phyloP scores from a whole-genome alignment of 371 early-diverging fungal genomes.

The Lichtheimia ornata region DNA sequence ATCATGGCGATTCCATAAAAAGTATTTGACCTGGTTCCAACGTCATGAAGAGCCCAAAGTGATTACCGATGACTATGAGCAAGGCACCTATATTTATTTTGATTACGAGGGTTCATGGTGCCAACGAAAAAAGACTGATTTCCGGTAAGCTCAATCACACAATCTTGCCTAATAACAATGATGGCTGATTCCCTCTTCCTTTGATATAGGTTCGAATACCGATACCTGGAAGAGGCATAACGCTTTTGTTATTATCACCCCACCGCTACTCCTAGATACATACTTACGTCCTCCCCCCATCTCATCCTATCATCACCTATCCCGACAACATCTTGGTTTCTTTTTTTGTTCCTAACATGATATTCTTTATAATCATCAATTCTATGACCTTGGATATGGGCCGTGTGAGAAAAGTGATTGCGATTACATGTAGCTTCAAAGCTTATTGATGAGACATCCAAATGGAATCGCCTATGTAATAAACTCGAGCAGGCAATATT shows the following conservation, averaged over 20 bases:
- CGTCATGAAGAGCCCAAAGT: conserved; percentile 96
- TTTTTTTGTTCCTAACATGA: too few relatives aligned
- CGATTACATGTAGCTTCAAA: too few relatives aligned
- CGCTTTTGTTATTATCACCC: neutral
- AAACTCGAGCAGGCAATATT: too few relatives aligned
- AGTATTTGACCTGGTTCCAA: conserved; percentile 99
- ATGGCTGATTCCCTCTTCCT: neutral
- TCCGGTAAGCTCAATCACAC: conserved; percentile 55
- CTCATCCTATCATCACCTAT: too few relatives aligned
- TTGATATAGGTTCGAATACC: conserved; percentile 78
- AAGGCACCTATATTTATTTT: conserved; percentile 98
- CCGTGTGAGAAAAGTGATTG: too few relatives aligned
- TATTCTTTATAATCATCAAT: too few relatives aligned
- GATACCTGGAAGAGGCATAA: conserved; percentile 82
- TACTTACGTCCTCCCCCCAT: too few relatives aligned
- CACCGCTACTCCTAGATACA: too few relatives aligned
- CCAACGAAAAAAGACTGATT: conserved; percentile 96
- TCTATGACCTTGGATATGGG: too few relatives aligned
- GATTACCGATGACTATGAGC: conserved; percentile 98
- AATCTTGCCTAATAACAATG: neutral
- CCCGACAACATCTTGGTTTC: too few relatives aligned
- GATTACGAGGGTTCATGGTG: conserved; percentile 99
- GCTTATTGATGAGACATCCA: too few relatives aligned
- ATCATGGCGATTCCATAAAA: conserved; percentile 99
- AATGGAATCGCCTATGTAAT: too few relatives aligned